Base-by-base conservation (phyloP, 2,329 filamentous ascomycete species). In the Aspergillus melleus region DNA sequence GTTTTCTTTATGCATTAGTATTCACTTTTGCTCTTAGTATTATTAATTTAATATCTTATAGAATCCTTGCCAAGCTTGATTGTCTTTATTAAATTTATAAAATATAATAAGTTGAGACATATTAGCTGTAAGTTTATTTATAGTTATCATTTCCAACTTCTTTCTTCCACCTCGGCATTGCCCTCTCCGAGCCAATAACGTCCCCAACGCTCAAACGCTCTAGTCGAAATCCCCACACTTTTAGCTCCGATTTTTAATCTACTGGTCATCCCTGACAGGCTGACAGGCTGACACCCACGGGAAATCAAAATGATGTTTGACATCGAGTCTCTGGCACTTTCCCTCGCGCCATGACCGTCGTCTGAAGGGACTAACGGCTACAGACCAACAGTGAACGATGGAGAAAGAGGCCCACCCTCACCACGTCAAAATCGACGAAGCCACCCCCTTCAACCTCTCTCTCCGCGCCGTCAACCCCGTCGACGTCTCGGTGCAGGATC, bases 391-490 rank as follows among this genome's bases (percentile, higher is more conserved):
- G 26, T 29, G 26, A 46, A 46, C n/a, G 46, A 49, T 26, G 24
- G 46, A 49, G 46, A 49, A 49, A 49, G 19, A 49, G 20, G 24
- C 46, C 24, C 46, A 49, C 16, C 44, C n/a, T 47, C 14, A 12
- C 46, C 19, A 24, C 46, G 24, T 24, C 20, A 11, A 22, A 49
- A 26, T 49, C 46, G 62, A 66, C 51, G 46, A 49, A 11, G 14
- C 55, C 39, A 58, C 56, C 11, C 54, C 55, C 6, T 67, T 67
- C 53, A 65, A 76, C n/a, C 65, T 80, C 19, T 74, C 76, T 5
- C 72, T 80, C 30, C 76, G 76, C 6, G 70, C 70, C 2, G 77
- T 80, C 52, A 70, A 74, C 14, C 69, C 74, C 29, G 77, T 80
- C 12, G 64, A 78, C 57, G 72, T 81, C 14, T 62, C 63, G 5